Evolutionary conservation across 2,329 filamentous ascomycete genomes (phyloP).

Genomic region (Scedosporium dehoogii): DNA sequence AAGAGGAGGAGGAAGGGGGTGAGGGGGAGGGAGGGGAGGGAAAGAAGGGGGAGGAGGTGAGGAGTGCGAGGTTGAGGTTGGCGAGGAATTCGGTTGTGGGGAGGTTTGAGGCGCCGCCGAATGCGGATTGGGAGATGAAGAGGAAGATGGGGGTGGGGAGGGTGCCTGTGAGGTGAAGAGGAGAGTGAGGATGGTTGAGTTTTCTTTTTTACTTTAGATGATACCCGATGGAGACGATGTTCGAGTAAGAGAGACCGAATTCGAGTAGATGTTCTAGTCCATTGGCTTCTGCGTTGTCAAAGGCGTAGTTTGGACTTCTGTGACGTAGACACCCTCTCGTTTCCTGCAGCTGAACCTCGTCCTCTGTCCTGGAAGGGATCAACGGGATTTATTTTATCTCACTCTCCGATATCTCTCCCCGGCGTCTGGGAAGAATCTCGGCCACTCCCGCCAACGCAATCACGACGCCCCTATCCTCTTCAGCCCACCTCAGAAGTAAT

Average conservation of each 20-base stretch:
- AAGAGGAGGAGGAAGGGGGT: conserved; percentile 35
- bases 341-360: too few species aligned
- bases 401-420: too few species aligned
- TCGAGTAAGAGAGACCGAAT: background rate
- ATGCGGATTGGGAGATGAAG: conserved; percentile 29
- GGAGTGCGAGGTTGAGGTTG: conserved; percentile 33
- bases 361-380: too few species aligned
- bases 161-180: background rate
- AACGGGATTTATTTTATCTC: too few species aligned
- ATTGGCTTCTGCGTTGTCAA: background rate
- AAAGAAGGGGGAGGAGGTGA: conserved; percentile 15
- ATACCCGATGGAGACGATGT: background rate
- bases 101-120: conserved; percentile 32
- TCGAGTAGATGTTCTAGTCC: background rate
- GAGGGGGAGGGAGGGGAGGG: conserved; percentile 11
- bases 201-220: background rate
- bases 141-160: conserved; percentile 7
- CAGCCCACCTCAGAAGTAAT: too few species aligned
- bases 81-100: conserved; percentile 34
- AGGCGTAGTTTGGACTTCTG: too few species aligned
- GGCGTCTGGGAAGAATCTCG: too few species aligned
- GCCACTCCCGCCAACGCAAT: too few species aligned
- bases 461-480: too few species aligned
- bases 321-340: too few species aligned
- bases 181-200: background rate